Base-by-base conservation (phyloP, 1,284 basidiomycete species). In the Trichosporon sp. region DNA sequence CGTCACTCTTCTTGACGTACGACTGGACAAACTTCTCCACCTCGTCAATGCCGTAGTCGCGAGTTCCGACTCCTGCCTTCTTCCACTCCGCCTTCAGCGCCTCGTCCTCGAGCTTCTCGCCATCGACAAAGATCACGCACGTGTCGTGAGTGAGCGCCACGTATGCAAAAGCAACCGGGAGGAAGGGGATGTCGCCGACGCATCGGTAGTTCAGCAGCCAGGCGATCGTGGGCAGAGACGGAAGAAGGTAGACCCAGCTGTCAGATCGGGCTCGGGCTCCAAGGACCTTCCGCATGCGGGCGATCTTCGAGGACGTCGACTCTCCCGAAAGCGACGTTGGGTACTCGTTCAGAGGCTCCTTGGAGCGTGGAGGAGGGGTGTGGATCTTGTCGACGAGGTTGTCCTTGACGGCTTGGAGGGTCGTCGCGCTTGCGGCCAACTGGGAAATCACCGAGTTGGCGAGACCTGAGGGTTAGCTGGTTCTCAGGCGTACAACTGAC, bases 381-480 rank as follows among this genome's bases (percentile, higher is more conserved):
- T 92, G 96, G 33, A 90, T 83, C 4, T 88, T 83, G 77, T 98
- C 95, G 61, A 98, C 82, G 21, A 97, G 85, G 78, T 98, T 98
- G 72, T 88, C 23, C 19, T 71, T 58, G 32, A 82, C 70, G 6
- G 81, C 78, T 84, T 71, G 86, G 84, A 66, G 89, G 84, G 75
- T 86, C 87, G 62, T 88, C 80, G 67, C 88, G 81, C 61, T 80
- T 33, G 46, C 3, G 6, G 79, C 77, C n/a, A 91, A 81, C 66
- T 84, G 83, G 3, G 60, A 31, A 37, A 69, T 33, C 44, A 76
- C 64, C 1, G 68, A 67, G 19, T 60, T 58, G 9, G 71, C 73
- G 1, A 65, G 52, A 21, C 61, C 72, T 74, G 37, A 1, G 16
- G 3, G 54, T 25, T 14, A 57, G 29, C 16, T 54, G 19, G 19